These are phyloP conservation scores for Kwoniella sp. DNA, from an alignment of 768 basidiomycete genomes.

Conservation along the genomic window DNA sequence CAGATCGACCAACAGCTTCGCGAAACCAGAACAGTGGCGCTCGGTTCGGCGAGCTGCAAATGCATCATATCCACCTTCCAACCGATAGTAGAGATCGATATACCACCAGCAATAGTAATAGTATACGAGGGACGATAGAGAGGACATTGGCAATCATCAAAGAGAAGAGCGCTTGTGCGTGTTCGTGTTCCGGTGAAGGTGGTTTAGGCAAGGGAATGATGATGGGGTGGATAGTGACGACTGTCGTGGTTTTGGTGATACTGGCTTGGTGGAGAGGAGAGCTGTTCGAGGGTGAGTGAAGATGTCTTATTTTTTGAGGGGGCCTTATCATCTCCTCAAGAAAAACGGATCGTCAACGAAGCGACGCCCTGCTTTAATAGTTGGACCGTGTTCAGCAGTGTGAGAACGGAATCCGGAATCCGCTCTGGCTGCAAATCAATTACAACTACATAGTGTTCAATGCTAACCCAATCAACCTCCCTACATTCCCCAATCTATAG, in stretches of 20 bases:
- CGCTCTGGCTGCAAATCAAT: no score
- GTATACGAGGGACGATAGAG: background rate
- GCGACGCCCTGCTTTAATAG: no score
- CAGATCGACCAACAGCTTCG: background rate
- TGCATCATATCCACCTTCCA: background rate
- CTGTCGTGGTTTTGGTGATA: slow-evolving; percentile 73
- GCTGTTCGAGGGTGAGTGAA: slow-evolving; percentile 72
- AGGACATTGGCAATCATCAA: slow-evolving; percentile 6
- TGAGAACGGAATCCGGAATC: no score
- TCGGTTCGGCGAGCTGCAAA: background rate
- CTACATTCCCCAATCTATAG: no score
- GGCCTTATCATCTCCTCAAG: background rate
- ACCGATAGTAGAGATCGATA: background rate
- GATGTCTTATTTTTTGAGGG: background rate
- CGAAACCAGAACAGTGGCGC: background rate
- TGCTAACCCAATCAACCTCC: no score
- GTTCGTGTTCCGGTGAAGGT: slow-evolving; percentile 26
- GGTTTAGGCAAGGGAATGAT: slow-evolving; percentile 40
- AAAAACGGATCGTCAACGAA: no score
- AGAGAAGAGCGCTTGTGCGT: background rate
- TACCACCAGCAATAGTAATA: background rate
- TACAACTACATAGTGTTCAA: no score
- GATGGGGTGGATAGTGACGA: slow-evolving; percentile 69
- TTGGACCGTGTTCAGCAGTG: no score
- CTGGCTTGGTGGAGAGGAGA: slow-evolving; percentile 80